These are phyloP conservation scores for Penicillium sp. DNA, from an alignment of 2,329 filamentous ascomycete species.

Conservation along the genomic window DNA sequence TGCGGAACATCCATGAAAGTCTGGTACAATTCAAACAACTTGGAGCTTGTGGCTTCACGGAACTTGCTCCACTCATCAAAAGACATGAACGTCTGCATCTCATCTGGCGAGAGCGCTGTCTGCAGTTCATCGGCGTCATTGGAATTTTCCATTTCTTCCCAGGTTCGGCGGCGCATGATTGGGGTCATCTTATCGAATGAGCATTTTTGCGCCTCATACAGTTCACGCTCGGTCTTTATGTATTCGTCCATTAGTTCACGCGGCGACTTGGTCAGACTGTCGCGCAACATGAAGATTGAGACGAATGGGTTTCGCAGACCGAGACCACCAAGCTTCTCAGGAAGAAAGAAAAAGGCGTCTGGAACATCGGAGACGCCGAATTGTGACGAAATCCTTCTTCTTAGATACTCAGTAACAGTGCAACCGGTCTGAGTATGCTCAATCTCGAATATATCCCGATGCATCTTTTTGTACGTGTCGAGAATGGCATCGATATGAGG, in stretches of 20 bases:
- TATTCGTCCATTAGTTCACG: constrained; percentile 23
- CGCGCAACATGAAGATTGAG: constrained; percentile 37
- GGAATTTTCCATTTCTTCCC: not conserved
- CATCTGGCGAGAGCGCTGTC: constrained; percentile 7
- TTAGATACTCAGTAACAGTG: constrained; percentile 51
- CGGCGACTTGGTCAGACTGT: constrained; percentile 25
- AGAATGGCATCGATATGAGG: constrained; percentile 49
- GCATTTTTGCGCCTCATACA: constrained; percentile 21
- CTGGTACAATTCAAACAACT: constrained; percentile 21
- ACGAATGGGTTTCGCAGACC: constrained; percentile 48
- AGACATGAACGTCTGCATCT: constrained; percentile 29
- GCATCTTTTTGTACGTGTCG: constrained; percentile 45
- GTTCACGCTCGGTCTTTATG: constrained; percentile 20
- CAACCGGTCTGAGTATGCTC: constrained; percentile 3
- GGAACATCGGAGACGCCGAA: constrained; percentile 46
- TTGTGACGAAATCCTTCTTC: constrained; percentile 46
- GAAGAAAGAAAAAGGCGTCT: constrained; percentile 48
- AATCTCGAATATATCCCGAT: constrained; percentile 41
- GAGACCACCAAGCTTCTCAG: constrained; percentile 46
- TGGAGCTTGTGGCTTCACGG: constrained; percentile 24
- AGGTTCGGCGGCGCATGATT: constrained; percentile 6
- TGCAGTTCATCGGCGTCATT: constrained; percentile 5
- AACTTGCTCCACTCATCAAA: constrained; percentile 36
- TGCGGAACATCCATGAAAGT: constrained; percentile 25
- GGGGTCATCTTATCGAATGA: constrained; percentile 20